Conservation (phyloP, 2,329 filamentous ascomycete genomes). For the Coniella vitis region DNA sequence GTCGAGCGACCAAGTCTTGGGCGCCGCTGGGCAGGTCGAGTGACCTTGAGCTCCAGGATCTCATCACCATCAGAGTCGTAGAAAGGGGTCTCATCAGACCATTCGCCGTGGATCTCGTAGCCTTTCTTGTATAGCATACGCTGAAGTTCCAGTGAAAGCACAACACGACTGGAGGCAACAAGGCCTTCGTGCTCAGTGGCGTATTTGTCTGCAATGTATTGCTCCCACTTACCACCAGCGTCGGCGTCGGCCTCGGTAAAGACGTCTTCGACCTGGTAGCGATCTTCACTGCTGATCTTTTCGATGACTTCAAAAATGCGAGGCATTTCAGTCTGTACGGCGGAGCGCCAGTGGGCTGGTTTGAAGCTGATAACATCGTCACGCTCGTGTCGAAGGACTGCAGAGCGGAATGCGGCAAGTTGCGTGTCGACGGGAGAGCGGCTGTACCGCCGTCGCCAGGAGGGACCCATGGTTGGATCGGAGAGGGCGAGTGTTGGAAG, state of each 20-base stretch:
- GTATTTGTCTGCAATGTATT: not conserved
- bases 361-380: too few relatives aligned
- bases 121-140: not conserved
- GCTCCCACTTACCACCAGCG: slow-evolving; percentile 6
- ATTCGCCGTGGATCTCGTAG: not conserved
- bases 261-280: not conserved
- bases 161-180: not conserved
- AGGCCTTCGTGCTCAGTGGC: not conserved
- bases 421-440: not conserved
- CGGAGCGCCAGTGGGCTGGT: not conserved
- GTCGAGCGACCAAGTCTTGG: too few relatives aligned
- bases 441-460: not conserved
- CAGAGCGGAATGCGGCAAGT: not conserved
- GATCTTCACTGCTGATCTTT: not conserved
- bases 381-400: not conserved
- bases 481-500: too few relatives aligned
- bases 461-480: not conserved
- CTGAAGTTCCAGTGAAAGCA: not conserved
- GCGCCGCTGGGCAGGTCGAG: not conserved
- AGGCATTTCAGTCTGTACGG: not conserved
- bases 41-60: not conserved
- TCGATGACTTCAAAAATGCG: not conserved
- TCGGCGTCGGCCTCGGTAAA: not conserved
- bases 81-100: not conserved
- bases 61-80: not conserved